Evolutionary conservation across 352 stramenopile genomes (phyloP).

Genomic region (Thalassiosira mediterranea): DNA sequence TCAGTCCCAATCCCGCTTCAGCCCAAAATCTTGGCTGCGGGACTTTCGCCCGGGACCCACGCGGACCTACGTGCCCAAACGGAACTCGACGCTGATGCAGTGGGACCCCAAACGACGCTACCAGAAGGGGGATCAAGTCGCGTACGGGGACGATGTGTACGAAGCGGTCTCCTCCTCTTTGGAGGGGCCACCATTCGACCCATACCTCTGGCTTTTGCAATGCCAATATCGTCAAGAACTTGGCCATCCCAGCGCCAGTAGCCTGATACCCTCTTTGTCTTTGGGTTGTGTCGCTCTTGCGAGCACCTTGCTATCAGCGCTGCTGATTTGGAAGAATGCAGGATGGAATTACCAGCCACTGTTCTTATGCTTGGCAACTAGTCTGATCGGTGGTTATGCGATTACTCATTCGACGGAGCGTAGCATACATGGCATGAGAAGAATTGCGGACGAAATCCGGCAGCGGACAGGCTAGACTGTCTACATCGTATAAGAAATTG

Average conservation of each 20-base stretch:
- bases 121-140: constrained; percentile 71
- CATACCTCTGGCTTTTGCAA: constrained; percentile 32
- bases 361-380: constrained; percentile 22
- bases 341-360: constrained; percentile 42
- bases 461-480: no score
- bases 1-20: neutral
- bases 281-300: constrained; percentile 30
- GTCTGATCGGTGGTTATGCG: constrained; percentile 23
- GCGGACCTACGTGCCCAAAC: no score
- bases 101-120: constrained; percentile 72
- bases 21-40: constrained; percentile 5
- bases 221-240: constrained; percentile 56
- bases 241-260: constrained; percentile 61
- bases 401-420: constrained; percentile 21
- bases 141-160: constrained; percentile 49
- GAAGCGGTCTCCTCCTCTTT: constrained; percentile 64
- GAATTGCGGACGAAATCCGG: no score
- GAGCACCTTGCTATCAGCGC: constrained; percentile 4
- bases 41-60: no score
- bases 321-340: constrained; percentile 42
- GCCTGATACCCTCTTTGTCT: constrained; percentile 43
- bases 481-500: no score
- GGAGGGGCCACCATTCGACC: constrained; percentile 69
- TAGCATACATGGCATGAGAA: no score
- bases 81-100: constrained; percentile 51